A percentile compares a stretch with the other conserved stretches of the same genome.
Conservation (phyloP, 2,329 filamentous ascomycete species). For the Cytospora piceae region DNA sequence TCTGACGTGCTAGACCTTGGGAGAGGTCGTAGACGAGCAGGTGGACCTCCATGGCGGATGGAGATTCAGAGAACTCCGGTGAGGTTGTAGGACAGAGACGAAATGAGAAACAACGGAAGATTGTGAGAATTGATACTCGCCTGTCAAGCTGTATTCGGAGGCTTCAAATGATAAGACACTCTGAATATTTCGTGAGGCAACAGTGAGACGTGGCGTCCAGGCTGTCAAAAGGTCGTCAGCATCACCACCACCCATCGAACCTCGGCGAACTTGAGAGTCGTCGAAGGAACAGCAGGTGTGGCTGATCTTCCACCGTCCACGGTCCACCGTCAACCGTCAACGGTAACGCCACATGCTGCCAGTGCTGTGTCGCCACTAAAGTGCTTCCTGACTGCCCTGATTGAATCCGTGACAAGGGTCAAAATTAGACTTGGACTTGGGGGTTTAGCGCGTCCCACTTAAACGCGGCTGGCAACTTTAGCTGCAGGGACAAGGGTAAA, state of each 20-base stretch:
- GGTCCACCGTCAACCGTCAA: background rate
- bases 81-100: background rate
- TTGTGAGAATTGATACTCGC: slow-evolving; percentile 14
- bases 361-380: background rate
- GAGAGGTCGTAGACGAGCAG: slow-evolving; percentile 82
- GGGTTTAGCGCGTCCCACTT: background rate
- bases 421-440: background rate
- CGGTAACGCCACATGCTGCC: background rate
- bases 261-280: slow-evolving; percentile 25
- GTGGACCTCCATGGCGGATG: slow-evolving; percentile 68
- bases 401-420: background rate
- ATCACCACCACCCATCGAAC: slow-evolving; percentile 17
- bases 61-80: background rate
- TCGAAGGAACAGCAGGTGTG: slow-evolving; percentile 18
- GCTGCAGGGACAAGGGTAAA: background rate
- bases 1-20: slow-evolving; percentile 56
- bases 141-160: background rate
- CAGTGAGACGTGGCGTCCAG: slow-evolving; percentile 22
- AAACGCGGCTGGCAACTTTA: background rate
- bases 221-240: slow-evolving; percentile 21
- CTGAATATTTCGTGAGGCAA: slow-evolving; percentile 1
- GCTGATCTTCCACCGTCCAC: background rate
- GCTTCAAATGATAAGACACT: too few species aligned
- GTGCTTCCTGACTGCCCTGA: background rate
- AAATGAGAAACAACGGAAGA: background rate